phyloP scores from a whole-genome alignment of 495 filamentous ascomycete genomes.

The Amniculicola lignicola region DNA sequence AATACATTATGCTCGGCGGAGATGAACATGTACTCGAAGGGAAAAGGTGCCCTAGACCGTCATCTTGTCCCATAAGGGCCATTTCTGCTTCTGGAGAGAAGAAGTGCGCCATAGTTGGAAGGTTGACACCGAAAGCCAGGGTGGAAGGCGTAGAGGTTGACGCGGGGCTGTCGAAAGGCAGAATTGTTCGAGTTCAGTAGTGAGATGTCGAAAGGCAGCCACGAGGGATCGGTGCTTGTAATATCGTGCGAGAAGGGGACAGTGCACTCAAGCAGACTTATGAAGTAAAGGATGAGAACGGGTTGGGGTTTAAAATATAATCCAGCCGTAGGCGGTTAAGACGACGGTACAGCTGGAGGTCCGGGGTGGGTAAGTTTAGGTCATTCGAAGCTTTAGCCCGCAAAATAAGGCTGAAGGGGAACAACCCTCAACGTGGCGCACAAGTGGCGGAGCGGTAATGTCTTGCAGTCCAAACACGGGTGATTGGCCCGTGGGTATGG shows the following conservation, averaged over 20 bases:
- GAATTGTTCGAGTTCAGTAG: constrained; percentile 3
- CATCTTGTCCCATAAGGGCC: constrained; percentile 36
- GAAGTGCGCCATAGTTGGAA: constrained; percentile 36
- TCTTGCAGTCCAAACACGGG: constrained; percentile 24
- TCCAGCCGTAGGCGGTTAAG: constrained; percentile 13
- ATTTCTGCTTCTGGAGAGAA: constrained; percentile 38
- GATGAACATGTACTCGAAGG: constrained; percentile 31
- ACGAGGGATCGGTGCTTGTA: constrained; percentile 9
- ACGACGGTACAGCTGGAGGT: constrained; percentile 13
- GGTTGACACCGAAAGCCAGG: not conserved
- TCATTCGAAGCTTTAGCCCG: constrained; percentile 15
- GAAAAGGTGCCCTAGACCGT: constrained; percentile 33
- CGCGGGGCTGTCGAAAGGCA: not conserved
- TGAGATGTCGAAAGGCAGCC: not conserved
- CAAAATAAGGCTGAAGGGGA: constrained; percentile 31
- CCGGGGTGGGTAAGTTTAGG: constrained; percentile 23
- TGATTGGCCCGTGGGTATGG: constrained; percentile 27
- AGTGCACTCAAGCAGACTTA: constrained; percentile 12
- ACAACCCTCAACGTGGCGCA: constrained; percentile 20
- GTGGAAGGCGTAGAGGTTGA: not conserved
- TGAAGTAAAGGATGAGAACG: constrained; percentile 9
- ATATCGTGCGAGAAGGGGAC: constrained; percentile 22
- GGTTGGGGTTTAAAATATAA: constrained; percentile 11
- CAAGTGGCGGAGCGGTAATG: constrained; percentile 29
- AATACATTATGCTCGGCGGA: constrained; percentile 28